phyloP scores from a whole-genome alignment of 129 eudicot species.

The Daucus carota region DH1_v3.0 NC_030386.2:5545501-5546000 shows the following conservation, averaged over 20 bases:
- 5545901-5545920: background rate
- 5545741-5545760: slow-evolving; percentile 72
- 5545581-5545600: slow-evolving; percentile 31
- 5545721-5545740: slow-evolving; percentile 72
- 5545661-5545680: slow-evolving; percentile 70
- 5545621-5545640: slow-evolving; percentile 97
- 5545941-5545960: background rate
- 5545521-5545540: background rate
- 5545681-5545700: slow-evolving; percentile 77
- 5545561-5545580: slow-evolving; percentile 6
- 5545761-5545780: slow-evolving; percentile 82
- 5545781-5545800: slow-evolving; percentile 77
- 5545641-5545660: slow-evolving; percentile 83
- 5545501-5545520: background rate
- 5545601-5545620: slow-evolving; percentile 62
- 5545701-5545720: slow-evolving; percentile 74
- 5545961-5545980: slow-evolving; percentile 4
- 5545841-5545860: slow-evolving; percentile 16
- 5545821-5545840: slow-evolving; percentile 75
- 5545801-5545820: slow-evolving; percentile 88
- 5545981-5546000: background rate
- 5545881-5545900: slow-evolving; percentile 10
- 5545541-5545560: background rate
- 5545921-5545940: background rate
- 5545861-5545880: background rate